Percentiles rank a stretch among this genome's conserved stretches.
phyloP scores from a whole-genome alignment of 495 filamentous ascomycete species.

The Geoglossum glabrum region DNA sequence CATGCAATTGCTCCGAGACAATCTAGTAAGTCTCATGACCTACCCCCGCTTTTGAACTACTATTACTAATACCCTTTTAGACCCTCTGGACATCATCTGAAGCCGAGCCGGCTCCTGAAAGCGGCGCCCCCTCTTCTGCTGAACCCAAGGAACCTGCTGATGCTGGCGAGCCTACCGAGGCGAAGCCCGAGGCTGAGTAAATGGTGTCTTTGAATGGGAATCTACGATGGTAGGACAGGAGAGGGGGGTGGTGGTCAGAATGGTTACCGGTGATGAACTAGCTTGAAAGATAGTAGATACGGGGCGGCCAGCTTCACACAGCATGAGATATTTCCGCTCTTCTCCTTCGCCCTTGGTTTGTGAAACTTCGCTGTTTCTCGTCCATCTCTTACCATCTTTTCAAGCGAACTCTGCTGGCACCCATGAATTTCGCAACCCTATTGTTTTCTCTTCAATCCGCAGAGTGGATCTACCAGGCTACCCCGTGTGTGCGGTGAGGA shows the following conservation, averaged over 20 bases:
- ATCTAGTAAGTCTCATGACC: constrained; percentile 47
- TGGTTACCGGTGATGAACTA: background rate
- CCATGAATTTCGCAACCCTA: background rate
- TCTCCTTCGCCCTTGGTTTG: background rate
- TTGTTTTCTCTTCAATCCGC: constrained; percentile 2
- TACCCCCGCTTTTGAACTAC: background rate
- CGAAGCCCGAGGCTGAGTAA: constrained; percentile 35
- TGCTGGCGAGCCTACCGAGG: constrained; percentile 25
- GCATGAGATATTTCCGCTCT: background rate
- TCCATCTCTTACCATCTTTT: background rate
- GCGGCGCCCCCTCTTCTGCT: constrained; percentile 32
- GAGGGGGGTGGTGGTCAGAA: background rate
- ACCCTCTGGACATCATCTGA: constrained; percentile 99
- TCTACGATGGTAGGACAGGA: background rate
- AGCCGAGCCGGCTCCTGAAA: constrained; percentile 50
- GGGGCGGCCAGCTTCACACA: background rate
- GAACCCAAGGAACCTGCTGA: constrained; percentile 39
- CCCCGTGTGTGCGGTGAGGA: background rate
- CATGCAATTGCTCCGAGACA: constrained; percentile 98
- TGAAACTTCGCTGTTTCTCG: background rate
- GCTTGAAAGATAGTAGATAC: background rate
- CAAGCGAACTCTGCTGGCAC: background rate
- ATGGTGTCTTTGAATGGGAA: background rate
- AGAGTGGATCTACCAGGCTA: constrained; percentile 1
- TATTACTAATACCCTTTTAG: constrained; percentile 23